Conservation (phyloP, 768 basidiomycete species). For the Plicaturopsis crispa region DNA sequence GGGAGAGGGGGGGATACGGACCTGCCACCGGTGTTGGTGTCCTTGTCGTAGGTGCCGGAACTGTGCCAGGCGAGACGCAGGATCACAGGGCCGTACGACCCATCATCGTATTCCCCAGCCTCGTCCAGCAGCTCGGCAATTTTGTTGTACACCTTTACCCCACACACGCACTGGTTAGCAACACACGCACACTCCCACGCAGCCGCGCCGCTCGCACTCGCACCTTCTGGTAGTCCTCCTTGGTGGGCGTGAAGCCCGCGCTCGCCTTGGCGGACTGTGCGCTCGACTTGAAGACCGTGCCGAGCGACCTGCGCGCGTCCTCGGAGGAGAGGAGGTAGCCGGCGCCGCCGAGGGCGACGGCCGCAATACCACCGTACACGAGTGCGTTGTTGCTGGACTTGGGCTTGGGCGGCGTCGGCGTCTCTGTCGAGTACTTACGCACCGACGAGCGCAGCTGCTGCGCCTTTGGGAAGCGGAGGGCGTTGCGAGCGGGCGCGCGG, state of each 20-base stretch:
- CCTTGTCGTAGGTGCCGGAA: conserved; percentile 90
- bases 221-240: conserved; percentile 89
- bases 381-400: conserved; percentile 44
- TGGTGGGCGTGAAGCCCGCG: conserved; percentile 64
- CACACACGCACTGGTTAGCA: no score
- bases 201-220: conserved; percentile 5
- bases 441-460: conserved; percentile 32
- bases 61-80: conserved; percentile 92
- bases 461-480: conserved; percentile 15
- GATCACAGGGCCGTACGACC: conserved; percentile 81
- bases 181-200: no score
- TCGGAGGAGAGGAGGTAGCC: conserved; percentile 57
- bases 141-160: conserved; percentile 90
- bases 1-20: conserved; percentile 21
- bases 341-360: conserved; percentile 49
- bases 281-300: conserved; percentile 51
- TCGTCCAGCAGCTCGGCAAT: conserved; percentile 74
- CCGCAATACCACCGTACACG: conserved; percentile 56
- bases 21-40: conserved; percentile 74
- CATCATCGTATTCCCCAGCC: conserved; percentile 77
- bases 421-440: conserved; percentile 53
- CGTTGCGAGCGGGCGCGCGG: conserved; percentile 25
- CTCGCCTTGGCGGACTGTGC: conserved; percentile 50
- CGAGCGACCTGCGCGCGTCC: conserved; percentile 41
- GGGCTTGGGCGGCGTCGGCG: conserved; percentile 29